These are phyloP conservation scores for Tolypocladium sp. DNA, from an alignment of 2,329 filamentous ascomycete genomes.

Conservation along the genomic window DNA sequence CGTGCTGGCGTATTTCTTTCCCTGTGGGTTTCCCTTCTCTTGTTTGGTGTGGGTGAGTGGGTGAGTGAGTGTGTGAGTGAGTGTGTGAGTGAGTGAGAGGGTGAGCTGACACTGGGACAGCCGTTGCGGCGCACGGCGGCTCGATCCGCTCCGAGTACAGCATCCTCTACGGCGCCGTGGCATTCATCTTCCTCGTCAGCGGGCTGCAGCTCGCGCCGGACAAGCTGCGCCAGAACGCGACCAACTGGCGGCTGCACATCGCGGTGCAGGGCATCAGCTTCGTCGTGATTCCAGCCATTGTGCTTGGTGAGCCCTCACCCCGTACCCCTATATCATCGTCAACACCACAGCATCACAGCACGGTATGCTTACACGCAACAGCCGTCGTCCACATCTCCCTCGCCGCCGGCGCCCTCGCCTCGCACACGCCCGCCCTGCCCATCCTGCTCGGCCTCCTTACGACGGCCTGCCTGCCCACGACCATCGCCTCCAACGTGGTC, in stretches of 20 bases:
- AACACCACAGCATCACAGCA: too few relatives aligned
- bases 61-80: background rate
- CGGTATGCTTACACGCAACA: slow-evolving; percentile 12
- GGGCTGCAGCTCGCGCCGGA: slow-evolving; percentile 58
- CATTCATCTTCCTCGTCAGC: slow-evolving; percentile 62
- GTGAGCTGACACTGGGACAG: slow-evolving; percentile 13
- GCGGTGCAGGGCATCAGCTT: slow-evolving; percentile 61
- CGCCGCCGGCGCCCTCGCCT: slow-evolving; percentile 35
- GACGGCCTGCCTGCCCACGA: slow-evolving; percentile 60
- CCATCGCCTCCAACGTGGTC: slow-evolving; percentile 64
- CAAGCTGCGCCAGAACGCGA: slow-evolving; percentile 51
- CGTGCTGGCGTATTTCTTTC: slow-evolving; percentile 36
- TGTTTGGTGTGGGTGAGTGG: too few relatives aligned
- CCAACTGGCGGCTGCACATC: slow-evolving; percentile 59
- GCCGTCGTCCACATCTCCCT: slow-evolving; percentile 38
- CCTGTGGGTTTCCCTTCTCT: slow-evolving; percentile 19
- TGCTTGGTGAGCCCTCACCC: slow-evolving; percentile 35
- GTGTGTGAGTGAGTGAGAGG: too few relatives aligned
- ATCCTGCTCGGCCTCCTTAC: slow-evolving; percentile 61
- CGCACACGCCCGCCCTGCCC: slow-evolving; percentile 51
- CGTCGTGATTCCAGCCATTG: slow-evolving; percentile 53
- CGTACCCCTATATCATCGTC: background rate
- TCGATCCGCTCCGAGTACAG: slow-evolving; percentile 44
- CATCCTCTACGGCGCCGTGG: slow-evolving; percentile 61
- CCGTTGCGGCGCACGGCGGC: slow-evolving; percentile 38